A percentile compares a stretch with the other conserved stretches of the same genome.
These are phyloP conservation scores for Pseudomonodictys pantanalensis DNA, from an alignment of 495 filamentous ascomycete genomes.

Conservation along the genomic window DNA sequence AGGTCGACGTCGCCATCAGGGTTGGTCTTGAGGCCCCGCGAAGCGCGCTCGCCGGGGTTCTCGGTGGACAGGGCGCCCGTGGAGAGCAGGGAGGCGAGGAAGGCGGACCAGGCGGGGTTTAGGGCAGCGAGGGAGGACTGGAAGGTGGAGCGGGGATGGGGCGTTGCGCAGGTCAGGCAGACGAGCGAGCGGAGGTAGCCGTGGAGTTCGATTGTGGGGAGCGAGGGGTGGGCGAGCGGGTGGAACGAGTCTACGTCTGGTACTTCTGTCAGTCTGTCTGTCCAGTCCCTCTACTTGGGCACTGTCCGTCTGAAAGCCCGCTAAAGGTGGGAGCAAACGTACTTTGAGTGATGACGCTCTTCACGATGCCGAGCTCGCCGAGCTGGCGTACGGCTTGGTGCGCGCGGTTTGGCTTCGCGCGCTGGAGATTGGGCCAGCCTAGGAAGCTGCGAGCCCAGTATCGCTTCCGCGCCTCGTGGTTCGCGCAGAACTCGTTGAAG, in stretches of 20 bases:
- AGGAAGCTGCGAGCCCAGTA: slow-evolving; percentile 97
- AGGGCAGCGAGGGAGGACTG: slow-evolving; percentile 71
- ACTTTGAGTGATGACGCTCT: slow-evolving; percentile 83
- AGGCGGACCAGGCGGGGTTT: slow-evolving; percentile 83
- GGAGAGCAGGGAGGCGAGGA: slow-evolving; percentile 66
- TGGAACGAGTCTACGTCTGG: slow-evolving; percentile 91
- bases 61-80: slow-evolving; percentile 74
- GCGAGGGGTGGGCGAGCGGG: slow-evolving; percentile 65
- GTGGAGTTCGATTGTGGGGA: slow-evolving; percentile 81
- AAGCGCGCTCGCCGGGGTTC: slow-evolving; percentile 65
- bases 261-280: slow-evolving; percentile 3
- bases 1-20: slow-evolving; percentile 94
- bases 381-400: slow-evolving; percentile 74
- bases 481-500: slow-evolving; percentile 78
- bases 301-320: neutral
- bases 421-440: slow-evolving; percentile 78
- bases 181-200: slow-evolving; percentile 78
- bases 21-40: slow-evolving; percentile 74
- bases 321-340: slow-evolving; percentile 7
- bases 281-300: neutral
- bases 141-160: slow-evolving; percentile 58
- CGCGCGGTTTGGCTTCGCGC: slow-evolving; percentile 73
- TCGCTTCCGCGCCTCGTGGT: slow-evolving; percentile 83
- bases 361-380: slow-evolving; percentile 66
- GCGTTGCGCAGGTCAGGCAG: slow-evolving; percentile 65